These are phyloP conservation scores for Colletotrichum eleusines DNA, from an alignment of 2,329 filamentous ascomycete species.

Conservation along the genomic window DNA sequence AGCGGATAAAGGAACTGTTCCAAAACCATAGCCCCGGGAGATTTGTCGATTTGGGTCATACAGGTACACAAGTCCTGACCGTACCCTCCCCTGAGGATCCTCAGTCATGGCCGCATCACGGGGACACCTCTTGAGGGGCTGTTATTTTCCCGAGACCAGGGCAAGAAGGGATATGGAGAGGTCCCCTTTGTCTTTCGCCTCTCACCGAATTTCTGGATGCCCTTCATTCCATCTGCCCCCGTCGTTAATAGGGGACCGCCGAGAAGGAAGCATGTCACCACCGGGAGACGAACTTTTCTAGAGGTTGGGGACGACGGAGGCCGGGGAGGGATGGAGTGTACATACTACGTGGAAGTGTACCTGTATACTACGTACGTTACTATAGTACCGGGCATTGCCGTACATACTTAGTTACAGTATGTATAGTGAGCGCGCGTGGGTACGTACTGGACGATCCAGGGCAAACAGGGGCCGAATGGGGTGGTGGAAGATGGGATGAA, in stretches of 20 bases:
- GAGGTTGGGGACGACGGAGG: conserved; percentile 28
- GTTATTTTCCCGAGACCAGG: background rate
- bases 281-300: background rate
- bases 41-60: conserved; percentile 38
- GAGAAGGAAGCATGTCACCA: conserved; percentile 5
- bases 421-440: background rate
- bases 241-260: background rate
- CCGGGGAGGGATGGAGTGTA: background rate
- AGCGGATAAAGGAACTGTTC: conserved; percentile 22
- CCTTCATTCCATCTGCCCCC: conserved; percentile 1
- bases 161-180: background rate
- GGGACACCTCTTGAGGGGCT: background rate
- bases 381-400: background rate
- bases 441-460: background rate
- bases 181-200: background rate
- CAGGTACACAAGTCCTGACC: conserved; percentile 22
- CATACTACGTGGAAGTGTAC: no score
- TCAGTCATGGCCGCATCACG: background rate
- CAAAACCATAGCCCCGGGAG: conserved; percentile 40
- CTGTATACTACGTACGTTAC: background rate
- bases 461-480: background rate
- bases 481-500: conserved; percentile 27
- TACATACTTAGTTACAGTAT: background rate
- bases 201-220: conserved; percentile 13
- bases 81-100: background rate